These are phyloP conservation scores for Euphorbia pulcherrima DNA, from an alignment of 345 rosid genomes.

Conservation along the genomic window DNA sequence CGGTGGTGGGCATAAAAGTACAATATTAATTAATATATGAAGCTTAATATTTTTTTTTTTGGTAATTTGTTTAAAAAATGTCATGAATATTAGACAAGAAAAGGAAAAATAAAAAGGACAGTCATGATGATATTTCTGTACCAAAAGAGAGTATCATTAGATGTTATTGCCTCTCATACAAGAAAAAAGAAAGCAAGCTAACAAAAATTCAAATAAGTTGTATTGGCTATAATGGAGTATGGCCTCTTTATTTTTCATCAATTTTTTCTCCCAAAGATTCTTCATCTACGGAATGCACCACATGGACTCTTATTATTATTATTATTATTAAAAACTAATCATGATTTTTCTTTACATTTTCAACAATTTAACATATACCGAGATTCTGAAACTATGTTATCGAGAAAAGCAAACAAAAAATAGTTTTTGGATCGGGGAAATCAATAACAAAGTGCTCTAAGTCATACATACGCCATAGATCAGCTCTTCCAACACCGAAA, in stretches of 20 bases:
- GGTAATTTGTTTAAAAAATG: too few relatives aligned
- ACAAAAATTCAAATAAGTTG: background rate
- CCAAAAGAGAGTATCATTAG: background rate
- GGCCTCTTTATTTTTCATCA: background rate
- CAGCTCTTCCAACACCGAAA: too few relatives aligned
- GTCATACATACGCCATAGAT: too few relatives aligned
- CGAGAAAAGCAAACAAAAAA: too few relatives aligned
- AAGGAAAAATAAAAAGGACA: background rate
- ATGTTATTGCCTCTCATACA: slow-evolving; percentile 5
- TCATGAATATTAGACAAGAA: background rate
- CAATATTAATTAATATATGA: background rate
- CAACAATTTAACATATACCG: slow-evolving; percentile 2
- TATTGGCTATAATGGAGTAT: slow-evolving; percentile 9
- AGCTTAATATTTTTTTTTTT: too few relatives aligned
- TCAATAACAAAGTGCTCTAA: too few relatives aligned
- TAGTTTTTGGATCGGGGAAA: too few relatives aligned
- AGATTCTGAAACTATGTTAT: too few relatives aligned
- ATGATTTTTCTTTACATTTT: slow-evolving; percentile 5
- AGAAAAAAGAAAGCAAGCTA: background rate
- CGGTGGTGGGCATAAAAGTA: too few relatives aligned
- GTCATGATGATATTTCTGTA: background rate
- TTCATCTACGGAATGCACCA: slow-evolving; percentile 12
- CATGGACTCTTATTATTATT: slow-evolving; percentile 5
- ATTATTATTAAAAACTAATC: slow-evolving; percentile 1
- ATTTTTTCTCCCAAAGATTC: slow-evolving; percentile 3